Base-by-base conservation (phyloP, 148 eudicot genomes). In the Linanthus parryae region DNA sequence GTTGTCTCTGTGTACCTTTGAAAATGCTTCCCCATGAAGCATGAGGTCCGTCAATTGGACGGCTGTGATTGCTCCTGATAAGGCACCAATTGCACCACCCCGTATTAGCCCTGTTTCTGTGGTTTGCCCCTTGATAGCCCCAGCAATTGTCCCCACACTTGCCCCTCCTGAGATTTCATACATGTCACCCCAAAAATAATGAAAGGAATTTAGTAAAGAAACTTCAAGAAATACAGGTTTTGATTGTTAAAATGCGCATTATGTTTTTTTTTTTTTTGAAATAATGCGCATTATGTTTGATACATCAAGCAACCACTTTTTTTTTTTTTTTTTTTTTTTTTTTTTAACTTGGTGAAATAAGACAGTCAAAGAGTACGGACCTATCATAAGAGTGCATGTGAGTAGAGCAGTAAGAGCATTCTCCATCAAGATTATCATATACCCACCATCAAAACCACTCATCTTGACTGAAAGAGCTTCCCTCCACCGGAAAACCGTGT, bases 91-190 rank as follows among this genome's bases (percentile, higher is more conserved):
- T 23, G 65, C 78, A 3, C 83, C 84, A 36, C 97, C 97, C 33
- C 84, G 79, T 12, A 70, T 49, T 26, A 83, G 50, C 21, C 97
- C 97, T 19, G 94, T 76, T 61, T 86, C 97, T 1, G 97, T 91
- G 0, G 95, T 83, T 56, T 86, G 97, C 30, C 97, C 97, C 79
- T 86, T 76, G 58, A 91, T 71, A 14, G 89, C 88, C 58, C 97
- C 97, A 33, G 70, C 73, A 22, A 91, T 62, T 39, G 70, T 56
- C 54, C 97, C 97, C 20, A 91, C 59, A 20, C 56, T 61, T 27
- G 84, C 86, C 44, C 97, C 97, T 47, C 97, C 97, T 90, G 39
- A n/a, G n/a, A n/a, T n/a, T n/a, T n/a, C 48, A 52, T 9, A 33
- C 52, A 29, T 13, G 7, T 40, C n/a, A 31, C 3, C 6, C 18